A percentile compares a stretch with the other conserved stretches of the same genome.
phyloP scores from a whole-genome alignment of 129 eudicot genomes.

The Ambrosia trifida region DNA sequence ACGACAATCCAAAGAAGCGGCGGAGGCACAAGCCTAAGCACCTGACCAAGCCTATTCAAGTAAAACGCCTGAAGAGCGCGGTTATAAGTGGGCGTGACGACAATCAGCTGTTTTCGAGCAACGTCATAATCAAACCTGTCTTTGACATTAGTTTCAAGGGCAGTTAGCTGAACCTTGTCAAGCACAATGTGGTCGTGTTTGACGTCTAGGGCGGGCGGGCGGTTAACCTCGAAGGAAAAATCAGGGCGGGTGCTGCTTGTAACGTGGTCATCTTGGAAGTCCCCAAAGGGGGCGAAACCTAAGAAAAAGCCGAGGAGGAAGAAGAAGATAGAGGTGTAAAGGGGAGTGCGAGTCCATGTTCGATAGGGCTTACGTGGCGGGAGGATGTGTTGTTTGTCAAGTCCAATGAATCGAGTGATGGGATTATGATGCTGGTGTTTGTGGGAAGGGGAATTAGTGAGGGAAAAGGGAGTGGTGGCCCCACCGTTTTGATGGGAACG shows the following conservation, averaged over 20 bases:
- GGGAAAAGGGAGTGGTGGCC: constrained; percentile 46
- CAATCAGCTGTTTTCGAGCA: constrained; percentile 54
- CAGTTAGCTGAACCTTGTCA: constrained; percentile 45
- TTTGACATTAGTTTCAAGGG: neutral
- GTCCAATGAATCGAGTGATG: constrained; percentile 34
- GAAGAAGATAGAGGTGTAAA: constrained; percentile 49
- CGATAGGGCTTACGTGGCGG: constrained; percentile 43
- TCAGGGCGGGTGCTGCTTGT: constrained; percentile 28
- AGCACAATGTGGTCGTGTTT: constrained; percentile 41
- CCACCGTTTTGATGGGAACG: constrained; percentile 69
- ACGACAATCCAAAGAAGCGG: constrained; percentile 93
- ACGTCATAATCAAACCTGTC: constrained; percentile 48
- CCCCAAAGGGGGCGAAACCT: constrained; percentile 72
- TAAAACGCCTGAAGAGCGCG: constrained; percentile 70
- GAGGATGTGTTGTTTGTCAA: constrained; percentile 23
- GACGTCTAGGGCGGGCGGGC: constrained; percentile 31
- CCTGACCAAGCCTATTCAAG: constrained; percentile 70
- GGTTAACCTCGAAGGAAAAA: constrained; percentile 49
- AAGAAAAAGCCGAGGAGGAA: constrained; percentile 68
- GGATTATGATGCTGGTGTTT: constrained; percentile 33
- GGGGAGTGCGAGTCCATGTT: constrained; percentile 43
- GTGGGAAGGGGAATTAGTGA: constrained; percentile 53
- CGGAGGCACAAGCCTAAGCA: constrained; percentile 73
- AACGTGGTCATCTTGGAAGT: constrained; percentile 49
- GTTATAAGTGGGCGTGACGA: constrained; percentile 86